These are phyloP conservation scores for Coemansia sp. DNA, from an alignment of 192 early-diverging fungal genomes.

Conservation along the genomic window DNA sequence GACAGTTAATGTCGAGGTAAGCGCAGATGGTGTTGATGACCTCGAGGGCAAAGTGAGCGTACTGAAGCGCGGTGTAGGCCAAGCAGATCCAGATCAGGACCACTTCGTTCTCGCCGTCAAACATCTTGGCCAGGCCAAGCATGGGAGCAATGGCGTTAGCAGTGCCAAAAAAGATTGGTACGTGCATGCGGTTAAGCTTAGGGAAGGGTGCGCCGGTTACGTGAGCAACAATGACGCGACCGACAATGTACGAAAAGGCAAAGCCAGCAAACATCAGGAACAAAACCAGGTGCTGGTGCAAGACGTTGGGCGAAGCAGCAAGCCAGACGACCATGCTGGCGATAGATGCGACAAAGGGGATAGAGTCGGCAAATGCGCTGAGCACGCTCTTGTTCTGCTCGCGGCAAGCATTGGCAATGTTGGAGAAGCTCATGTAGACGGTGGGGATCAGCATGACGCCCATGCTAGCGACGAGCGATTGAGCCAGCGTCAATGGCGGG, in stretches of 20 bases:
- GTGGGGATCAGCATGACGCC: constrained; percentile 40
- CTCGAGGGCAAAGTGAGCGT: constrained; percentile 67
- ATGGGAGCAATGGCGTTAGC: constrained; percentile 58
- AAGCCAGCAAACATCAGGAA: constrained; percentile 71
- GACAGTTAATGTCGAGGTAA: constrained; percentile 77
- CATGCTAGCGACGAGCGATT: constrained; percentile 39
- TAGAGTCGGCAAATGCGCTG: constrained; percentile 60
- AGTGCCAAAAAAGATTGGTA: constrained; percentile 63
- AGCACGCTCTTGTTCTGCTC: constrained; percentile 58
- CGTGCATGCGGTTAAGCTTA: constrained; percentile 62
- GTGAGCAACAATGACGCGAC: constrained; percentile 84
- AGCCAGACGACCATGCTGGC: constrained; percentile 61
- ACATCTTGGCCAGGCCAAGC: constrained; percentile 53
- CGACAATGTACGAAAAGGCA: constrained; percentile 80
- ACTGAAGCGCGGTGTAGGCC: constrained; percentile 59
- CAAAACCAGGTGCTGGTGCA: constrained; percentile 64
- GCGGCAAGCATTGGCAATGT: constrained; percentile 60
- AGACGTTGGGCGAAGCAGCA: constrained; percentile 63
- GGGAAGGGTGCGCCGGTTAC: constrained; percentile 84
- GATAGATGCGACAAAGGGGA: constrained; percentile 66
- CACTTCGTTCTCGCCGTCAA: constrained; percentile 56
- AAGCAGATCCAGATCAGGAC: constrained; percentile 59
- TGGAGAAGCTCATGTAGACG: constrained; percentile 56
- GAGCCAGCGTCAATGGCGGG: constrained; percentile 41
- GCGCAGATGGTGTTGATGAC: constrained; percentile 75